Evolutionary conservation across 1,284 basidiomycete species (phyloP).

Genomic region (Taiwanofungus camphoratus): DNA sequence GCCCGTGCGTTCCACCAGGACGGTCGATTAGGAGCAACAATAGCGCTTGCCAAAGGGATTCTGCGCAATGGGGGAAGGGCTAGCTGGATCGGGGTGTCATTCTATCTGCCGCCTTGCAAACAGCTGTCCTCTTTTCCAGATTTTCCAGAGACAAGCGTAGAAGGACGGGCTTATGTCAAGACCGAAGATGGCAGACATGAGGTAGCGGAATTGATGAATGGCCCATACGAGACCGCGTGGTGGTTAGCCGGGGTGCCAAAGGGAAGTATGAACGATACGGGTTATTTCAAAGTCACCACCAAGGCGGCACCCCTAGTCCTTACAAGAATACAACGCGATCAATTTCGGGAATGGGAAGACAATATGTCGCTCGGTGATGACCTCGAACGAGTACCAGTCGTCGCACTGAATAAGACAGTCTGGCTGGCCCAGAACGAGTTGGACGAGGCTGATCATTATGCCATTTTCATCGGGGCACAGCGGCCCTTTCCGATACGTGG

Average conservation of each 20-base stretch:
- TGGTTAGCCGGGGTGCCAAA: slow-evolving; percentile 8
- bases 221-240: slow-evolving; percentile 11
- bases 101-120: slow-evolving; percentile 8
- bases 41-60: slow-evolving; percentile 15
- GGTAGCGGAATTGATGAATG: slow-evolving; percentile 8
- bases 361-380: neutral
- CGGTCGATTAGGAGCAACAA: slow-evolving; percentile 19
- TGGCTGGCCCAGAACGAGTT: neutral
- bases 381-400: neutral
- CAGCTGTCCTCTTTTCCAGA: slow-evolving; percentile 11
- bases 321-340: neutral
- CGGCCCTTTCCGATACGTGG: neutral
- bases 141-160: slow-evolving; percentile 10
- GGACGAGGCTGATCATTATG: neutral
- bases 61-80: slow-evolving; percentile 5
- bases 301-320: neutral
- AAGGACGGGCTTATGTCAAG: slow-evolving; percentile 8
- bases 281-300: slow-evolving; percentile 6
- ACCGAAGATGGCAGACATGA: slow-evolving; percentile 1
- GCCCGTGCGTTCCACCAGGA: slow-evolving; percentile 12
- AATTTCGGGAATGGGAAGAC: neutral
- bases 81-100: slow-evolving; percentile 12
- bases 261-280: slow-evolving; percentile 10
- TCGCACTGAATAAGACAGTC: neutral
- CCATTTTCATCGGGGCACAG: neutral